Base-by-base conservation (phyloP, 2,329 filamentous ascomycete species). In the Colletotrichum siamense region DNA sequence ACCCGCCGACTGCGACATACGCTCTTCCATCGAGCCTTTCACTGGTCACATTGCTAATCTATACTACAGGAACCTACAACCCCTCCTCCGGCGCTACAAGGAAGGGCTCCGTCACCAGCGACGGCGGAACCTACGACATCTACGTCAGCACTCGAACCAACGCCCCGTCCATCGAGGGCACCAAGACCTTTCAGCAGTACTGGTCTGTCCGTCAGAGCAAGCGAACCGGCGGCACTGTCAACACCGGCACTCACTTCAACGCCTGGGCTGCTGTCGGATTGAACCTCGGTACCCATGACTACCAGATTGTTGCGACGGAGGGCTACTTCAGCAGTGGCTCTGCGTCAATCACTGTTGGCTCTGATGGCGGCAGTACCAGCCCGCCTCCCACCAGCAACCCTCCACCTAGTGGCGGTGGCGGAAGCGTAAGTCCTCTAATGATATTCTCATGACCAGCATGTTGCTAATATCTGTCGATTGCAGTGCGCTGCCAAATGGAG, bases 111-210 rank as follows among this genome's bases (percentile, higher is more conserved):
- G 86, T 92, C 77, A 87, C 84, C 22, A 83, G 82, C 24, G 90
- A 91, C 52, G 90, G 90, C 57, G 86, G 87, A 16, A 87, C 85
- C 6, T 92, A 92, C 82, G 85, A 90, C 69, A 86, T 91, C 62
- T 90, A 87, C 80, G 83, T 84, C 63, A 87, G 84, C 64, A 88
- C 86, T 1, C 88, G 89, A 44, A 85, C 84, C 68, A 88, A 90
- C 80, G 86, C 88, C 79, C 89, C 89, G 0, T 88, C 86, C 3
- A 91, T 91, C 78, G 83, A 88, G n/a, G 90, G 89, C 62, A 90
- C 88, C 13, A 78, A 84, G 22, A 91, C 89, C 52, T 91, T 91
- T 81, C 84, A 86, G 81, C 89, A 91, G 83, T 91, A 88, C 81
- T 91, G 87, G 86, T 85, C 84, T 0, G 83, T 87, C 16, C 86